phyloP scores from a whole-genome alignment of 495 filamentous ascomycete genomes.

The Penicillium cinerascens region DNA sequence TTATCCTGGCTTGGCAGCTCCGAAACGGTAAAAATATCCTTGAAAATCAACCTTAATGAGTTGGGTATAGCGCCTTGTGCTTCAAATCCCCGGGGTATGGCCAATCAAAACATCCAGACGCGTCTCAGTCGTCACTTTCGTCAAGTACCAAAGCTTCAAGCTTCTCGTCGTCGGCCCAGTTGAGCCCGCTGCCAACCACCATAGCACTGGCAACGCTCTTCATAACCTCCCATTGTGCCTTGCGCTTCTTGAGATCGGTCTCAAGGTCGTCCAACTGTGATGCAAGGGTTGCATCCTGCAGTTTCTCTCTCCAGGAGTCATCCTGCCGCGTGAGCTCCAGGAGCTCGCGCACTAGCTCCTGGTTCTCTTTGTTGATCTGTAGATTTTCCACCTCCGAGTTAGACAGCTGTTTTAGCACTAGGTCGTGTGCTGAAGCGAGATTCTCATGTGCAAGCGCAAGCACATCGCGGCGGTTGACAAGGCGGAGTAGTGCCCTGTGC shows the following conservation, averaged over 20 bases:
- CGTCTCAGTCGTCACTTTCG: slow-evolving; percentile 53
- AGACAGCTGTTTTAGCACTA: slow-evolving; percentile 46
- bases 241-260: slow-evolving; percentile 50
- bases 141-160: slow-evolving; percentile 74
- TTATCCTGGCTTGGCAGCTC: slow-evolving; percentile 1
- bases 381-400: slow-evolving; percentile 55
- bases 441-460: slow-evolving; percentile 58
- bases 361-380: slow-evolving; percentile 54
- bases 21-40: neutral
- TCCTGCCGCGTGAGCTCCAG: slow-evolving; percentile 58
- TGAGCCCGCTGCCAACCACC: slow-evolving; percentile 77
- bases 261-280: slow-evolving; percentile 55
- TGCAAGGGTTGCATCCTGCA: slow-evolving; percentile 48
- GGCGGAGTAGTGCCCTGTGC: slow-evolving; percentile 59
- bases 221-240: slow-evolving; percentile 65
- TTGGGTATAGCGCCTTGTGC: slow-evolving; percentile 3
- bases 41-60: neutral
- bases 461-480: slow-evolving; percentile 64
- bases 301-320: slow-evolving; percentile 47
- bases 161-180: slow-evolving; percentile 72
- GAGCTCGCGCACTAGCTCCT: slow-evolving; percentile 55
- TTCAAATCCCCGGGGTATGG: neutral
- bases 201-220: slow-evolving; percentile 70
- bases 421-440: slow-evolving; percentile 48
- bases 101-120: neutral